These are phyloP conservation scores for Bassia scoparia DNA, from an alignment of 148 eudicot species.

Conservation along the genomic window DNA sequence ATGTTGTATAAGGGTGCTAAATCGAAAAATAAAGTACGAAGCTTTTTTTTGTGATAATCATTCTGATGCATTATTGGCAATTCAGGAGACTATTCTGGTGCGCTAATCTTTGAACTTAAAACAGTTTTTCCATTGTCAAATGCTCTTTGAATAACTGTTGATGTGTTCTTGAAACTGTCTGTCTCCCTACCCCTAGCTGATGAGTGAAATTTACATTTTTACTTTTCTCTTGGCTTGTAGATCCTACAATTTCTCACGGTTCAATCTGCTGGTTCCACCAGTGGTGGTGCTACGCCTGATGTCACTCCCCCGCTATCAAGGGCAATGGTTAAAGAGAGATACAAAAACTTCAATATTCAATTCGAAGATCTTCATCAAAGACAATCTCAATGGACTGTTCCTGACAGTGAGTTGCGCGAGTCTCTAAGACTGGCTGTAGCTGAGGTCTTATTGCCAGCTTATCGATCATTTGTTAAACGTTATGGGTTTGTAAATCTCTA, in stretches of 20 bases:
- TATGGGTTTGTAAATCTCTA: constrained; percentile 48
- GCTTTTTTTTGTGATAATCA: neutral
- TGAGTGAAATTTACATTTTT: neutral
- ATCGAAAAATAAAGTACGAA: no score
- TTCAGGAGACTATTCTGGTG: neutral
- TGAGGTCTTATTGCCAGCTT: constrained; percentile 92
- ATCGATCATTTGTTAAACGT: constrained; percentile 66
- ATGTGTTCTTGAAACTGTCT: neutral
- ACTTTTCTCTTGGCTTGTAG: constrained; percentile 38
- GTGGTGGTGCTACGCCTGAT: constrained; percentile 32
- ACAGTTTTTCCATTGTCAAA: neutral
- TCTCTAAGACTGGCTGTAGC: constrained; percentile 88
- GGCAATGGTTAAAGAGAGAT: constrained; percentile 73
- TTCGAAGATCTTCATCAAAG: constrained; percentile 93
- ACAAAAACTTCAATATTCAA: constrained; percentile 72
- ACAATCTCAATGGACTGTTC: constrained; percentile 97
- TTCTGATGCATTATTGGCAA: neutral
- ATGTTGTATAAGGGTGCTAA: neutral
- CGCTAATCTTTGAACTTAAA: no score
- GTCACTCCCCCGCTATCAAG: constrained; percentile 51
- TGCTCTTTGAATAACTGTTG: neutral
- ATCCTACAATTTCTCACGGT: constrained; percentile 70
- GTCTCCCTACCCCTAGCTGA: neutral
- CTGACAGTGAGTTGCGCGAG: constrained; percentile 90
- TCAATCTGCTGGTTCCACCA: constrained; percentile 39